Base-by-base conservation (phyloP, 2,329 filamentous ascomycete genomes). In the Xylariaceae sp. region DNA sequence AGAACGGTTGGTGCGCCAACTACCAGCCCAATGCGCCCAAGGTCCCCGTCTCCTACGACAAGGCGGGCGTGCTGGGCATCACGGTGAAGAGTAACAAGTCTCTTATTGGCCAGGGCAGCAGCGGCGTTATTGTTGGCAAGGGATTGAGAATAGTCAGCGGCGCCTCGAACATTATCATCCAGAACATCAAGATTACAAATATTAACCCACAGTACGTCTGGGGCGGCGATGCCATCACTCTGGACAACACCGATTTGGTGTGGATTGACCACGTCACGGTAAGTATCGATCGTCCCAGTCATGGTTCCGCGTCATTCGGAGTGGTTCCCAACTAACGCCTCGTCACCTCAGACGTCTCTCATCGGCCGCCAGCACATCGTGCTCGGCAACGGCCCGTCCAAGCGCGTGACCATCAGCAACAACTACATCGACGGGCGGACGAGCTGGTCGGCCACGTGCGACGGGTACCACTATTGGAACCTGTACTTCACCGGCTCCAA, bases 161-260 rank as follows among this genome's bases (percentile, higher is more conserved):
- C 48, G 56, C 74, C 26, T 74, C 78, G 56, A 71, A 70, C 54
- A 61, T 82, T 55, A 80, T 81, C 53, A 71, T 80, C 56, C 76
- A 76, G 65, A 78, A 75, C 59, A 61, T 76, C 39, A 66, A 70
- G 37, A 67, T 77, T 52, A 74, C 71, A 36, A 62, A 73, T 36
- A 60, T 78, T 34, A 78, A 78, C 63, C 67, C 73, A 12, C 52
- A 72, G 54, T 74, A 76, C 51, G 72, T 78, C 50, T 78, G 74
- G 74, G 74, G 74, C 38, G 74, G 74, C 37, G 74, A 78, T 54
- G 74, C 69, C 27, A 74, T 78, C 54, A 74, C 71, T 28, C 56
- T 78, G 5, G 61, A 73, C 40, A 60, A 65, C 30, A 55, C 63
- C 11, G 68, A 71, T 45, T 45, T 66, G 23, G 42, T 54, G 8